Evolutionary conservation across 169 alveolate species (phyloP).

Genomic region (Hepatocystis sp.): DNA sequence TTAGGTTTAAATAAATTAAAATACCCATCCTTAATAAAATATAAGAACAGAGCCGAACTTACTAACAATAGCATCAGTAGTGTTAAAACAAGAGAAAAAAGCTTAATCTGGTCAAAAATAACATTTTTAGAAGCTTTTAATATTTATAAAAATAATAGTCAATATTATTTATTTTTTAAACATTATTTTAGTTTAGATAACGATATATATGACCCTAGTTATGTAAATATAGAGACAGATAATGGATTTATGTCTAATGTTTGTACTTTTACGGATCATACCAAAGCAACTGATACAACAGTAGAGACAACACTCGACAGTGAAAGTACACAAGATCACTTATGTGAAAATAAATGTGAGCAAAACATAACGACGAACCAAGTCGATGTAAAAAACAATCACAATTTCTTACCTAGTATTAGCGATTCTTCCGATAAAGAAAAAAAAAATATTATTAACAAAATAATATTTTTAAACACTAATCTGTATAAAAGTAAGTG

Average conservation of each 20-base stretch:
- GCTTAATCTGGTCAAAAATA: conserved; percentile 51
- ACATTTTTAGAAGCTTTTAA: conserved; percentile 68
- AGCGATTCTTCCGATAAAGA: background rate
- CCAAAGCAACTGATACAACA: too few relatives aligned
- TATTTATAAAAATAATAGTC: conserved; percentile 62
- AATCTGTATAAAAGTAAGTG: conserved; percentile 57
- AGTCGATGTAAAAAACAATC: too few relatives aligned
- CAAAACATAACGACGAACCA: too few relatives aligned
- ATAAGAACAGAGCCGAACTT: conserved; percentile 20
- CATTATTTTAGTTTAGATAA: conserved; percentile 26
- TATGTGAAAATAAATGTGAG: too few relatives aligned
- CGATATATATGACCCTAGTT: background rate
- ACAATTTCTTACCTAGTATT: too few relatives aligned
- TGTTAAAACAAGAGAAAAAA: conserved; percentile 45
- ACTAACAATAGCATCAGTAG: conserved; percentile 28
- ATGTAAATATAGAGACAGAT: conserved; percentile 7
- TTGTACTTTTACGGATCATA: background rate
- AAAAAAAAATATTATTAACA: conserved; percentile 39
- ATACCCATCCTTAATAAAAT: conserved; percentile 32
- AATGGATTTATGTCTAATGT: conserved; percentile 16
- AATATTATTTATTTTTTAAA: conserved; percentile 43
- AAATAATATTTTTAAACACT: conserved; percentile 49
- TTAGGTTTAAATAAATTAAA: conserved; percentile 17
- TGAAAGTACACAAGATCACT: too few relatives aligned
- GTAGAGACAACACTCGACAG: too few relatives aligned